Evolutionary conservation across 2,329 filamentous ascomycete species (phyloP), one percentile per base, ranked within the genome.

Genomic region (Fusarium clavum): DNA sequence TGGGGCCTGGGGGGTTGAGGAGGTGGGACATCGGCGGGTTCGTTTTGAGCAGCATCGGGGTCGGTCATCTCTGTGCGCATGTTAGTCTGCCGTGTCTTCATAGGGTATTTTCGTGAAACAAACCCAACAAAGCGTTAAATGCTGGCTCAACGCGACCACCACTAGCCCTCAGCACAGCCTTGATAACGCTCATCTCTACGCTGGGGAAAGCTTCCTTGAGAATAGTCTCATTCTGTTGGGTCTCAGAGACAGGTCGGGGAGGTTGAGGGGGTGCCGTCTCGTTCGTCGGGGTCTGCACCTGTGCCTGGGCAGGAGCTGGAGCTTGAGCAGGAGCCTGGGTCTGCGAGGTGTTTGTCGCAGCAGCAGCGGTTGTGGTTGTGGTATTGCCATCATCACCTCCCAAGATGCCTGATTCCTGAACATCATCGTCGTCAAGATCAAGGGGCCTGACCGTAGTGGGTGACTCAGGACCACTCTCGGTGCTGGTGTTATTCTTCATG

Each of bases 141-240:
- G 96, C 95, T 32, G 94, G 92, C 80, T 99, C 96, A 49, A 98
- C 90, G 76, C 91, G 90, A 64, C 94, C 95, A 62, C 90, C 87
- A 79, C 96, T 98, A 16, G 96, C 96, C 25, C 88, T 86, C 70
- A 99, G 83, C 1, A 99, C 92, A 30, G 96, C 96, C 80, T 91
- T 97, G 79, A 99, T 88, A 48, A 99, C 92, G 46, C 89, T 80
- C 10, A 83, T 79, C 57, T 99, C 96, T 65, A 98, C 92, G 58
- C 84, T 87, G 1, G 96, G 96, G 76, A 99, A 99, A 0, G 96
- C 96, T 80, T 99, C 96, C 79, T 93, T 95, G 59, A 99, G 85
- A 6, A 94, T 98, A 75, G 89, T 88, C 81, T 95, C 92, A 49
- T 94, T 94, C 83, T 97, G 92, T 80, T 97, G 91, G 65, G 91